A percentile compares a stretch with the other conserved stretches of the same genome.
Conservation (phyloP, 495 filamentous ascomycete genomes). For the Neurospora terricola region DNA sequence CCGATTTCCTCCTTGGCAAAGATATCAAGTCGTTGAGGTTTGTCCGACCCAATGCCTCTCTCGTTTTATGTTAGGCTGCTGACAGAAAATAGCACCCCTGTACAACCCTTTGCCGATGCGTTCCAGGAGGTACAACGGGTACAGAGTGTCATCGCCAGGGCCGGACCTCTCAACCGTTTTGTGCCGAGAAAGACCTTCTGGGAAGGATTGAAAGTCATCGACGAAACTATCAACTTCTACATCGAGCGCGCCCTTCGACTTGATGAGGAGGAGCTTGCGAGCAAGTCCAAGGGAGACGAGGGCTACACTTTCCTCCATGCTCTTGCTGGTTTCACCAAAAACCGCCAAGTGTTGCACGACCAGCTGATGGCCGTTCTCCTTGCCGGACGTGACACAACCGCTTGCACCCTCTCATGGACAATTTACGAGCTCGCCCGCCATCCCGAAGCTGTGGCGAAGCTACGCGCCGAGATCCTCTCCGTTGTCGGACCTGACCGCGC, state of each 20-base stretch:
- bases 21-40: slow-evolving; percentile 57
- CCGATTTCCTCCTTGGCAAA: slow-evolving; percentile 77
- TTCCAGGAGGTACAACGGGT: slow-evolving; percentile 64
- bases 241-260: slow-evolving; percentile 58
- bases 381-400: slow-evolving; percentile 71
- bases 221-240: slow-evolving; percentile 64
- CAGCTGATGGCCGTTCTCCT: slow-evolving; percentile 75
- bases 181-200: slow-evolving; percentile 51
- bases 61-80: neutral
- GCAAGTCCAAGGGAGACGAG: slow-evolving; percentile 51
- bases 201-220: slow-evolving; percentile 53
- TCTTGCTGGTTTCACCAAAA: slow-evolving; percentile 62
- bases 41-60: slow-evolving; percentile 2
- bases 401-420: slow-evolving; percentile 56
- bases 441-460: slow-evolving; percentile 52
- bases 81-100: slow-evolving; percentile 21
- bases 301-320: slow-evolving; percentile 77
- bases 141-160: slow-evolving; percentile 49
- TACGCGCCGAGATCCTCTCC: slow-evolving; percentile 62
- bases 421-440: slow-evolving; percentile 67
- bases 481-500: slow-evolving; percentile 48
- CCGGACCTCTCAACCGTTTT: slow-evolving; percentile 45
- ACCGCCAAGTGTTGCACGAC: slow-evolving; percentile 62
- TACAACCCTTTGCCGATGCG: slow-evolving; percentile 55
- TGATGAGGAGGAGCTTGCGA: slow-evolving; percentile 47